Evolutionary conservation across 768 basidiomycete species (phyloP), one percentile per base, ranked within the genome.

Genomic region (Candolleomyces eurysporus): DNA sequence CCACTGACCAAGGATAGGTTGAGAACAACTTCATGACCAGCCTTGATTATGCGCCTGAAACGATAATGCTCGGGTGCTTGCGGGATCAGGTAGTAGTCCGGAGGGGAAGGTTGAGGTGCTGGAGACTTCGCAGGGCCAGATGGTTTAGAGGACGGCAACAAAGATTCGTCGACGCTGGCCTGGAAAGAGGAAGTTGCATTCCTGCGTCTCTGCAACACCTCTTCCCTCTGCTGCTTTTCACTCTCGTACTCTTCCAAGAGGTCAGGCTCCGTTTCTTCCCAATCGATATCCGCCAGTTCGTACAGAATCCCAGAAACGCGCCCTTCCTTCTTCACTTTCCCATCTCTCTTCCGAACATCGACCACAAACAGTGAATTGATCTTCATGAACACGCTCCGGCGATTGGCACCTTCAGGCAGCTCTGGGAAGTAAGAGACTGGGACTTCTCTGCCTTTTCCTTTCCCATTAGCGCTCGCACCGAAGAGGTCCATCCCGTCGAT

Each of bases 271-370:
- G 22, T 43, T 17, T 80, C 84, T 50, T 82, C 85, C 87, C 86
- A 93, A 60, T 89, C 89, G 54, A 80, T 77, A 62, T 92, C 92
- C 2, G 84, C 91, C 36, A 94, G 77, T 71, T 94, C 92, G 64
- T 88, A 93, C 55, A 93, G 71, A 81, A 84, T 83, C 22, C 92
- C 92, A 61, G 82, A 80, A n/a, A 82, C 84, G 63, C 90, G 78
- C 51, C 86, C 86, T 69, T 91, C 88, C 67, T 82, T 84, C 60
- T 75, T 80, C 36, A 70, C 68, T 9, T 68, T 67, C 4, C 83
- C 83, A 42, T 80, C 74, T 22, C 71, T 63, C 40, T 72, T 76
- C 6, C 74, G 65, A 4, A 81, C 75, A 39, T 92, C 88, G 40
- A 84, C 84, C 3, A 89, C 75, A 64, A 85, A 87, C 39, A 94